Percentiles rank a stretch among this genome's conserved stretches.
These are phyloP conservation scores for Russula foetens DNA, from an alignment of 768 basidiomycete genomes.

Conservation along the genomic window DNA sequence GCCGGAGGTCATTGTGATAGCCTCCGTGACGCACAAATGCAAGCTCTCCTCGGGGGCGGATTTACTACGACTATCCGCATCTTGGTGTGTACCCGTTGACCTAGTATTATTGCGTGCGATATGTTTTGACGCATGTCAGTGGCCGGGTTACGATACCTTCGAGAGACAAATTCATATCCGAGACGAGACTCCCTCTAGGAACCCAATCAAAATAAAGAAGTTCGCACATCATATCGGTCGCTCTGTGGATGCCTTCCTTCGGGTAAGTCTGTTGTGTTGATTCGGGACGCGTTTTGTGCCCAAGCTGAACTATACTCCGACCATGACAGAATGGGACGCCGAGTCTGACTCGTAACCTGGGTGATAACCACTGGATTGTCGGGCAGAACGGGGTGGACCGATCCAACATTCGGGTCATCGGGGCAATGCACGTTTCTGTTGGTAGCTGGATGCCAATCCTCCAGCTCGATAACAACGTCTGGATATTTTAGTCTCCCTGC, in stretches of 20 bases:
- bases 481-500: neutral
- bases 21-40: neutral
- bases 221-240: conserved; percentile 13
- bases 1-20: neutral
- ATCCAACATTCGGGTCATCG: conserved; percentile 3
- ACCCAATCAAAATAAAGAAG: conserved; percentile 4
- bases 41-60: conserved; percentile 6
- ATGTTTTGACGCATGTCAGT: conserved; percentile 1
- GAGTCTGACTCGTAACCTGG: neutral
- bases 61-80: conserved; percentile 7
- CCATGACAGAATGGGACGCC: neutral
- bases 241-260: conserved; percentile 10
- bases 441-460: conserved; percentile 18
- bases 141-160: conserved; percentile 3
- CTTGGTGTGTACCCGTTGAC: neutral
- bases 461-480: conserved; percentile 1
- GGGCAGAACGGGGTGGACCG: neutral
- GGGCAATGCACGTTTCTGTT: conserved; percentile 10
- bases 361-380: neutral
- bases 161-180: conserved; percentile 10
- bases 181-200: conserved; percentile 1
- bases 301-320: neutral
- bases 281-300: neutral
- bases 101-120: neutral
- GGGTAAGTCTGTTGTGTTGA: neutral